These are phyloP conservation scores for Kalanchoe fedtschenkoi DNA, from an alignment of 164 flowering plant species.

Conservation along the genomic window DNA sequence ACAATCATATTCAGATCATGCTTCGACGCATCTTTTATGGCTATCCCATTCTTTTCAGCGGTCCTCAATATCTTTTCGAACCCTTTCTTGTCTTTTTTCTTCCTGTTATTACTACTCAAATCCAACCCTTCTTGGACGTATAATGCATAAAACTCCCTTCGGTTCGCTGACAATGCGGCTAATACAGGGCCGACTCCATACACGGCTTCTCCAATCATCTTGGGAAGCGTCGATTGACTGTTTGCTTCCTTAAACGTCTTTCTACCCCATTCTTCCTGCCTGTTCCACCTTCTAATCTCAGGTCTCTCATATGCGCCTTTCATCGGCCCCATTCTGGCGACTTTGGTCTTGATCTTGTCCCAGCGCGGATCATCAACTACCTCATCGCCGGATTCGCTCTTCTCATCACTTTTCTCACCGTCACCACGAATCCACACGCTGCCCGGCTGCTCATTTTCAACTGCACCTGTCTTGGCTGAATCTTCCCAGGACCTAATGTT, in stretches of 20 bases:
- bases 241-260: constrained; percentile 74
- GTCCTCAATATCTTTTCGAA: constrained; percentile 57
- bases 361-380: constrained; percentile 54
- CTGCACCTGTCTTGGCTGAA: constrained; percentile 13
- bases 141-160: constrained; percentile 72
- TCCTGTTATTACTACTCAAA: constrained; percentile 61
- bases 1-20: constrained; percentile 91
- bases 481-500: constrained; percentile 14
- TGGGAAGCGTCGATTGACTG: constrained; percentile 51
- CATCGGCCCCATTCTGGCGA: constrained; percentile 17
- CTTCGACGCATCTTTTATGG: constrained; percentile 50
- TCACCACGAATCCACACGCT: constrained; percentile 12
- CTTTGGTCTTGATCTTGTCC: constrained; percentile 42
- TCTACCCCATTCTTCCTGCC: constrained; percentile 71
- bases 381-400: constrained; percentile 16
- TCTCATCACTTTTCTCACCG: constrained; percentile 12
- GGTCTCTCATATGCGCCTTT: constrained; percentile 34
- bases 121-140: constrained; percentile 87
- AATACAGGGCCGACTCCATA: constrained; percentile 95
- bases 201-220: constrained; percentile 71
- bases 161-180: constrained; percentile 73
- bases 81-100: constrained; percentile 91
- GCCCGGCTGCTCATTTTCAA: constrained; percentile 1
- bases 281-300: constrained; percentile 54
- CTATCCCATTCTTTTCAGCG: constrained; percentile 61